phyloP scores from a whole-genome alignment of 23 red algal genomes.

The Agarophyton chilense region DNA sequence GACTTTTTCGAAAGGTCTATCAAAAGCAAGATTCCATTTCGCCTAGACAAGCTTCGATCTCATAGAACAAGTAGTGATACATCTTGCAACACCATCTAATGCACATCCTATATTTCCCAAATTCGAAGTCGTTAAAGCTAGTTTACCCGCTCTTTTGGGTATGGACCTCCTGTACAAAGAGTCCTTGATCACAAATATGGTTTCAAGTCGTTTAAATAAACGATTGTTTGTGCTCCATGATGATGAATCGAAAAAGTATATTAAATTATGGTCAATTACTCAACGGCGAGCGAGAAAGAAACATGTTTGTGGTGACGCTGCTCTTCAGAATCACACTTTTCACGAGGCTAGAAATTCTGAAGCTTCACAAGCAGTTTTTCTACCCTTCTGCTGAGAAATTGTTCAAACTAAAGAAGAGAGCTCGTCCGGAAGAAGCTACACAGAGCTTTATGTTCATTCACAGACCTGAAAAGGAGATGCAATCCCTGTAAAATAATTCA shows the following conservation, averaged over 20 bases:
- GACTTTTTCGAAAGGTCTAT: not conserved
- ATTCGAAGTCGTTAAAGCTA: conserved; percentile 14
- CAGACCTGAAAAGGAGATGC: not conserved
- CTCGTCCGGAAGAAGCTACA: not conserved
- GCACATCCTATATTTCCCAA: not conserved
- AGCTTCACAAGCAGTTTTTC: conserved; percentile 18
- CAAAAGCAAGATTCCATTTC: not conserved
- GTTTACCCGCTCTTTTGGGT: conserved; percentile 28
- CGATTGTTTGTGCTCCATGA: not conserved
- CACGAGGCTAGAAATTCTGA: conserved; percentile 1
- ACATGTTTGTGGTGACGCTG: conserved; percentile 26
- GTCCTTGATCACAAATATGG: conserved; percentile 41
- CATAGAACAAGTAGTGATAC: conserved; percentile 7
- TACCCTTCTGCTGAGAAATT: conserved; percentile 20
- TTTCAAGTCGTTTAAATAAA: conserved; percentile 6
- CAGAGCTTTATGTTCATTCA: not conserved
- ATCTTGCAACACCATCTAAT: not conserved
- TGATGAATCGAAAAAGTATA: not conserved
- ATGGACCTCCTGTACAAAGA: conserved; percentile 45
- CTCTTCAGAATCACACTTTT: not conserved
- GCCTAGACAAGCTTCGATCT: conserved; percentile 15
- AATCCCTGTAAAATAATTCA: conserved; percentile 14
- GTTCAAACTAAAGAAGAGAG: conserved; percentile 8
- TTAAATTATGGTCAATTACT: conserved; percentile 4
- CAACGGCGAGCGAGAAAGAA: not conserved